Evolutionary conservation across 345 rosid species (phyloP).

Genomic region (Ceriops zippeliana): DNA sequence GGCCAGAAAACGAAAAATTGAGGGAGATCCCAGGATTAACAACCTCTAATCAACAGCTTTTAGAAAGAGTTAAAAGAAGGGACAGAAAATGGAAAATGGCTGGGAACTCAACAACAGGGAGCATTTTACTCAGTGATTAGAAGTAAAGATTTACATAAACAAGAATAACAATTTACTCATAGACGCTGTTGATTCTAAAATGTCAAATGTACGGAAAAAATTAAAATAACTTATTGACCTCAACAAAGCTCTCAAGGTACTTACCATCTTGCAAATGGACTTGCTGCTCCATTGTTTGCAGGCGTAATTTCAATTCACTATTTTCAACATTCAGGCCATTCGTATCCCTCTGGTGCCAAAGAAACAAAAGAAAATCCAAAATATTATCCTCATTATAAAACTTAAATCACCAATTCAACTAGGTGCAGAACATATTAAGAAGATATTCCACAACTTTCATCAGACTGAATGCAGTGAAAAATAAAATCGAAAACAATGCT

Average conservation of each 20-base stretch:
- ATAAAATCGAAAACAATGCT: slow-evolving; percentile 2
- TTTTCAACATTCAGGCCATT: slow-evolving; percentile 77
- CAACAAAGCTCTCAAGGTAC: slow-evolving; percentile 2
- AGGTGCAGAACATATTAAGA: background rate
- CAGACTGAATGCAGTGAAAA: background rate
- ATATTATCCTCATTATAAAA: background rate
- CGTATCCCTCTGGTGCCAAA: slow-evolving; percentile 65
- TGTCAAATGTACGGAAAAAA: background rate
- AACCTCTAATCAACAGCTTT: no score
- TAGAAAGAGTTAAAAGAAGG: background rate
- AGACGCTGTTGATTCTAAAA: no score
- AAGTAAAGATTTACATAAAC: background rate
- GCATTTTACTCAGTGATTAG: background rate
- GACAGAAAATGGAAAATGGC: background rate
- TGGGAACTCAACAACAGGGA: background rate
- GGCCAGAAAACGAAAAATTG: no score
- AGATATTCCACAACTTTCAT: slow-evolving; percentile 7
- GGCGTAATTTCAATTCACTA: slow-evolving; percentile 76
- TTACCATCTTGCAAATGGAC: slow-evolving; percentile 91
- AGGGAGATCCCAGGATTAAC: no score
- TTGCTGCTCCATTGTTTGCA: slow-evolving; percentile 90
- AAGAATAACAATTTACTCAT: background rate
- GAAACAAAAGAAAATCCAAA: slow-evolving; percentile 2
- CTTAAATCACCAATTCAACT: background rate
- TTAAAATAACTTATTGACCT: background rate